Evolutionary conservation across 164 flowering plant species (phyloP).

Genomic region (Akebia trifoliata): DNA sequence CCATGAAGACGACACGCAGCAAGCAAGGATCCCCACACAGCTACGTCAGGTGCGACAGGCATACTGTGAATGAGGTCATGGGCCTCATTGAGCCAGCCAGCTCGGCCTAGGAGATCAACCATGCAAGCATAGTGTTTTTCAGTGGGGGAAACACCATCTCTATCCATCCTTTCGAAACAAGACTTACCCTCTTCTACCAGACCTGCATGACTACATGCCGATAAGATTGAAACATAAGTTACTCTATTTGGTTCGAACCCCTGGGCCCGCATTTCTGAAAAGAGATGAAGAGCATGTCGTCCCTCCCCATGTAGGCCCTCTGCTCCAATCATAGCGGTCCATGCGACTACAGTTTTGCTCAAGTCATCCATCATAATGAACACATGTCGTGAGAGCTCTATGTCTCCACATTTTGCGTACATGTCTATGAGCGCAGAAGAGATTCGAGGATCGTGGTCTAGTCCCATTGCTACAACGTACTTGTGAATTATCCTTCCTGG

Average conservation of each 20-base stretch:
- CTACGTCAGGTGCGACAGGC: constrained; percentile 22
- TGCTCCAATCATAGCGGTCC: constrained; percentile 32
- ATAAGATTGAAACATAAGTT: constrained; percentile 22
- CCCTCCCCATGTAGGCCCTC: constrained; percentile 32
- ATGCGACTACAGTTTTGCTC: constrained; percentile 18
- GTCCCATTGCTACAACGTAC: constrained; percentile 13
- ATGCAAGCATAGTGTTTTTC: constrained; percentile 24
- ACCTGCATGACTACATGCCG: constrained; percentile 33
- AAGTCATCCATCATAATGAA: constrained; percentile 10
- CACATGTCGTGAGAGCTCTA: constrained; percentile 18
- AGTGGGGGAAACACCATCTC: constrained; percentile 20
- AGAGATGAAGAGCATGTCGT: constrained; percentile 18
- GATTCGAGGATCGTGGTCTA: constrained; percentile 14
- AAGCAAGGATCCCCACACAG: constrained; percentile 25
- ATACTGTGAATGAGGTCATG: constrained; percentile 17
- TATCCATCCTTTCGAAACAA: constrained; percentile 20
- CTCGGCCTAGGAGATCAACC: constrained; percentile 29
- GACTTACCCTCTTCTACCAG: constrained; percentile 24
- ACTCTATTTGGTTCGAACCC: constrained; percentile 23
- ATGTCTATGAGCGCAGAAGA: constrained; percentile 63
- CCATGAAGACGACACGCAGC: constrained; percentile 27
- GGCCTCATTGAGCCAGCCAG: constrained; percentile 25
- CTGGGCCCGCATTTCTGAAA: constrained; percentile 14
- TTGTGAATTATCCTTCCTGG: constrained; percentile 21
- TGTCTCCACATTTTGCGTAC: constrained; percentile 73